Base-by-base conservation (phyloP, 2,329 filamentous ascomycete genomes). In the Leptographium lundbergii region DNA sequence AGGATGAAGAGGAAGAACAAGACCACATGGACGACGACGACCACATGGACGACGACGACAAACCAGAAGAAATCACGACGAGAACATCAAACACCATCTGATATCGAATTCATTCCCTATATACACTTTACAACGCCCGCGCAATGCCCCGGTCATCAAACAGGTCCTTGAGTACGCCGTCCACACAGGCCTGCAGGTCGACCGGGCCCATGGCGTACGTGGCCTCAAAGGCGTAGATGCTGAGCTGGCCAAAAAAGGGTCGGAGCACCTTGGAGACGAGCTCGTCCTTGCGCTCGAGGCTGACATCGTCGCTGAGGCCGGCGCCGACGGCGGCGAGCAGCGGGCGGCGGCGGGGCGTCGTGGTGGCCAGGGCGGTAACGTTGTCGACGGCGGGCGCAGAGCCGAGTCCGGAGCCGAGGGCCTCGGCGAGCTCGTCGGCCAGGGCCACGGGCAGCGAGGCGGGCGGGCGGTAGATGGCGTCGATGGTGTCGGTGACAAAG, bases 401-500 rank as follows among this genome's bases (percentile, higher is more conserved):
- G 9, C 4, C 57, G 66, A 66, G 22, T 67, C 50, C 39, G 4
- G 11, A 25, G 4, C 34, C 83, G 1, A 96, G 76, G 59, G 86
- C 85, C 64, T 95, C 89, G 0, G 89, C 87, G 10, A 96, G 77
- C 66, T 94, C 88, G 66, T 97, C 94, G 0, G 88, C 87, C 6
- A 97, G 79, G 3, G 89, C 89, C 3, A 88, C 75, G 1, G 89
- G 81, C 61, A 84, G 80, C 73, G 86, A 86, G 57, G 77, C 75
- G 17, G 82, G 74, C 0, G 89, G 85, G 14, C 88, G 85, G 72
- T 99, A 95, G 39, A 99, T 88, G 1, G 94, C 91, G 67, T 99
- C 94, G 63, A 96, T 91, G 17, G 92, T 97, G 71, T 99, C 94
- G 1, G 91, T 95, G 59, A 99, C 86, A 71, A 96, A 99, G 4